Conservation (phyloP, 805 yeast genomes). For the Tetrapisispora arboricola region DNA sequence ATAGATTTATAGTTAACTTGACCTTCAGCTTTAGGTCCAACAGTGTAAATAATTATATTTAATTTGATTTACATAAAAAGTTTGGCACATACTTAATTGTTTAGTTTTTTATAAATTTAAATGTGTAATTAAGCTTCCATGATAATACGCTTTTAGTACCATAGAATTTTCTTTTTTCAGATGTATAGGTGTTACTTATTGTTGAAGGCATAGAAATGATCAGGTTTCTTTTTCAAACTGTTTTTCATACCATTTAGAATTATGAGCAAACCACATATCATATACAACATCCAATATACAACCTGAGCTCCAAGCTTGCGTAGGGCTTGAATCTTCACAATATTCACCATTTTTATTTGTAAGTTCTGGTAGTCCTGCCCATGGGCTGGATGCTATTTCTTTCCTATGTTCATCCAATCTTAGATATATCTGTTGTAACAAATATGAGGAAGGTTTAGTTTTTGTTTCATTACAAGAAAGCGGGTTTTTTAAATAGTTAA, state of each 20-base stretch:
- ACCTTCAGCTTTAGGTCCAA: no score
- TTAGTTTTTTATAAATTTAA: no score
- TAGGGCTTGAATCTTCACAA: slow-evolving; percentile 83
- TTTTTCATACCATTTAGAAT: slow-evolving; percentile 1
- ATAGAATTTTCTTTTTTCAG: no score
- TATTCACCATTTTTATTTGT: slow-evolving; percentile 79
- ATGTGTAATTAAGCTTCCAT: no score
- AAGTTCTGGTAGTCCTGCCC: slow-evolving; percentile 92
- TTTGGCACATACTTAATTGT: no score
- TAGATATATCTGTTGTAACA: slow-evolving; percentile 48
- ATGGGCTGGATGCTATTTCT: slow-evolving; percentile 66
- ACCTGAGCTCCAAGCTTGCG: slow-evolving; percentile 94
- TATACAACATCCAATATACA: slow-evolving; percentile 72
- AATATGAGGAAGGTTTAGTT: slow-evolving; percentile 36
- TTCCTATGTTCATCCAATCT: slow-evolving; percentile 54
- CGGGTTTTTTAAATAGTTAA: slow-evolving; percentile 36
- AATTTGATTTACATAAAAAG: no score
- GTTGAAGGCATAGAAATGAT: no score
- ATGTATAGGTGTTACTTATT: no score
- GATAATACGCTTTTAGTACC: no score
- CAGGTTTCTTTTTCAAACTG: background rate
- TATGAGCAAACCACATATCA: slow-evolving; percentile 35
- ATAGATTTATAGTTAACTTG: no score
- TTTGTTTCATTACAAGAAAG: slow-evolving; percentile 26
- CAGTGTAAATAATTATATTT: no score